Evolutionary conservation across 345 rosid genomes (phyloP).

Genomic region (Zanthoxylum bungeanum): DNA sequence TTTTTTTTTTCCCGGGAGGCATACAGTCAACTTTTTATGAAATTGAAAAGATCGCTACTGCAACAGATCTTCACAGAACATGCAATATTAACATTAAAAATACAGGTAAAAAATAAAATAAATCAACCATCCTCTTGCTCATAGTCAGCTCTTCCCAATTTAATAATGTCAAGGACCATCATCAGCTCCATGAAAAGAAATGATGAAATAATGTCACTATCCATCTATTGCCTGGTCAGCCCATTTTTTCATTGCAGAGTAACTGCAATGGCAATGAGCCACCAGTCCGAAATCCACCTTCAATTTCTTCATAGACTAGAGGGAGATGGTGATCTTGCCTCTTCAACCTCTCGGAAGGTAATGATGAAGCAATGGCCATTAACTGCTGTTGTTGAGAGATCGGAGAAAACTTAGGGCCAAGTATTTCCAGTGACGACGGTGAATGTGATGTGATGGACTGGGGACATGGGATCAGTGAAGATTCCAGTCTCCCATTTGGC

Average conservation of each 20-base stretch:
- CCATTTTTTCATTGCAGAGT: constrained; percentile 52
- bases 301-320: constrained; percentile 35
- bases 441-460: constrained; percentile 26
- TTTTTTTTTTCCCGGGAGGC: no score
- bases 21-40: no score
- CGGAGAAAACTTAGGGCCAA: constrained; percentile 31
- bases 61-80: no score
- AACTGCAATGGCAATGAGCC: constrained; percentile 51
- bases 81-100: no score
- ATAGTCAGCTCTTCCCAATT: no score
- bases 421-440: constrained; percentile 24
- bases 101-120: no score
- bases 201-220: constrained; percentile 16
- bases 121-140: no score
- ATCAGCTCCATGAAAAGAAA: constrained; percentile 7
- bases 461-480: constrained; percentile 24
- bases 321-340: constrained; percentile 53
- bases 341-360: constrained; percentile 34
- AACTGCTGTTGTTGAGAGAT: constrained; percentile 37
- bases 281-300: constrained; percentile 29
- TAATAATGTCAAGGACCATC: no score
- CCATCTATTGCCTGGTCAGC: not conserved
- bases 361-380: constrained; percentile 37
- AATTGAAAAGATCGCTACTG: no score
- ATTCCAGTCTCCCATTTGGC: constrained; percentile 43